Evolutionary conservation across 164 flowering plant genomes (phyloP).

Genomic region (Tetrastigma voinierianum): DNA sequence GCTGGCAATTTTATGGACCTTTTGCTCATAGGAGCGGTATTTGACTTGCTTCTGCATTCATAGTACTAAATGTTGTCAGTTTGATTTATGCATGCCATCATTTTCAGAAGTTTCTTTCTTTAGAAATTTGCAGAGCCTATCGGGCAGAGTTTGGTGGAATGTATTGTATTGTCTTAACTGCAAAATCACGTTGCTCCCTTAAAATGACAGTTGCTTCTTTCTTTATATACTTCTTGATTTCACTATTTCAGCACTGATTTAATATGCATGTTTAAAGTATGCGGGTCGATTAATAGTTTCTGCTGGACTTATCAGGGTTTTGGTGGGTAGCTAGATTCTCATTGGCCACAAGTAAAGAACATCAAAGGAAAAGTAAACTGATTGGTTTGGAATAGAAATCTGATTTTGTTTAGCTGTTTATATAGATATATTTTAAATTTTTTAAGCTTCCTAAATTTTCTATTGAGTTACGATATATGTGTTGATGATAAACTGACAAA

Average conservation of each 20-base stretch:
- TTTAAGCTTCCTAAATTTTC: background rate
- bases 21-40: too few species aligned
- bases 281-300: conserved; percentile 83
- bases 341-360: conserved; percentile 75
- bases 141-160: conserved; percentile 95
- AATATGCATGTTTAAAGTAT: conserved; percentile 6
- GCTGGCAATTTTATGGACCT: too few species aligned
- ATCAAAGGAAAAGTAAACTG: conserved; percentile 82
- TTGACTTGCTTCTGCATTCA: too few species aligned
- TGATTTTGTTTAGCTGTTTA: background rate
- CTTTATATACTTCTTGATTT: background rate
- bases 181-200: conserved; percentile 50
- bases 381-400: background rate
- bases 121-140: conserved; percentile 51
- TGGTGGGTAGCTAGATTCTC: conserved; percentile 91
- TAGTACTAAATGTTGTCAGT: too few species aligned
- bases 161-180: conserved; percentile 76
- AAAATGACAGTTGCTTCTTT: background rate
- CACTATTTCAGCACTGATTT: background rate
- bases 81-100: too few species aligned
- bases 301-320: conserved; percentile 85
- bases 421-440: too few species aligned
- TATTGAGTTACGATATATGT: too few species aligned
- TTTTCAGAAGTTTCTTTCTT: conserved; percentile 2
- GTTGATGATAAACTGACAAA: too few species aligned